phyloP scores from a whole-genome alignment of 768 basidiomycete species.

The Amanita fuliginea region DNA sequence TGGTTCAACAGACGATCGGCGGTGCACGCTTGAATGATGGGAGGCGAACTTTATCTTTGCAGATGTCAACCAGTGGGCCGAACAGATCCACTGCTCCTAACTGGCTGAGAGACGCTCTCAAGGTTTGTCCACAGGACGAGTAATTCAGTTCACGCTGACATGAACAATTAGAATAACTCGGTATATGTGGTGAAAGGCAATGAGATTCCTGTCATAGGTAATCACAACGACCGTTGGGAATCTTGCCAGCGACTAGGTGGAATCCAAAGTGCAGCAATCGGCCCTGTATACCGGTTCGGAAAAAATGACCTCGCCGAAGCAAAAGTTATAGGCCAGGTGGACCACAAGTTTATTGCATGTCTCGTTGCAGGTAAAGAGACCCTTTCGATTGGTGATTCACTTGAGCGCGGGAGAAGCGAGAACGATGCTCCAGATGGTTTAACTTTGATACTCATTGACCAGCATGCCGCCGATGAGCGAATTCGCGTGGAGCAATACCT shows the following conservation, averaged over 20 bases:
- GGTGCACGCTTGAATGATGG: conserved; percentile 8
- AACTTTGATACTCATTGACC: conserved; percentile 75
- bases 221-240: neutral
- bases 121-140: conserved; percentile 23
- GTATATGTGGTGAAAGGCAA: conserved; percentile 39
- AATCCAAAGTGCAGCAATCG: neutral
- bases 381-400: conserved; percentile 8
- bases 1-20: conserved; percentile 7
- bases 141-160: neutral
- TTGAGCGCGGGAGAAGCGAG: conserved; percentile 4
- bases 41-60: conserved; percentile 16
- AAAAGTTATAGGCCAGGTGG: conserved; percentile 72
- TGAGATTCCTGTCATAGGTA: conserved; percentile 24
- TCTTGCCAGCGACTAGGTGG: conserved; percentile 6
- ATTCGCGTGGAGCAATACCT: conserved; percentile 82
- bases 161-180: conserved; percentile 35
- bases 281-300: conserved; percentile 4
- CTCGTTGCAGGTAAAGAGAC: conserved; percentile 24
- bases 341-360: conserved; percentile 85
- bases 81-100: conserved; percentile 28
- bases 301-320: conserved; percentile 47
- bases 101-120: conserved; percentile 56
- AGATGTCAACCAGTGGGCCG: conserved; percentile 1
- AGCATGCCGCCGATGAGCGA: conserved; percentile 98
- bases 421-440: conserved; percentile 10